Conservation (phyloP, 2,329 filamentous ascomycete genomes). For the Leptosphaerulina australis region DNA sequence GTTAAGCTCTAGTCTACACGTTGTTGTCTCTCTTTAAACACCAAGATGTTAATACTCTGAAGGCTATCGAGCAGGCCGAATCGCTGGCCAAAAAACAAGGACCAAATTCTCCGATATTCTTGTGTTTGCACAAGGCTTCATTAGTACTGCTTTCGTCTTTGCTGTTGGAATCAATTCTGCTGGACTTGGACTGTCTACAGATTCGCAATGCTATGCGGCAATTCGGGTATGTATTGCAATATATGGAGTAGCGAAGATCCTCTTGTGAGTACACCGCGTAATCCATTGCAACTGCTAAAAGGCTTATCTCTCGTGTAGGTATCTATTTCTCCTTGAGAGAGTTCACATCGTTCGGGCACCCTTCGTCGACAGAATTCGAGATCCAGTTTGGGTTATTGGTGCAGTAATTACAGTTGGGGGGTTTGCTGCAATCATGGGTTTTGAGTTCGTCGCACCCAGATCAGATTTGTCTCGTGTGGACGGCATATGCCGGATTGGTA, state of each 20-base stretch:
- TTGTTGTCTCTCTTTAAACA: background rate
- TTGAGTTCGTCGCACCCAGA: slow-evolving; percentile 34
- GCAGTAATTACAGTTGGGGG: slow-evolving; percentile 28
- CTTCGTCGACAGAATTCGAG: slow-evolving; percentile 34
- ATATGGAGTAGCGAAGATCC: slow-evolving; percentile 42
- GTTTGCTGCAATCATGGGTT: slow-evolving; percentile 29
- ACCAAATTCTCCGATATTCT: slow-evolving; percentile 24
- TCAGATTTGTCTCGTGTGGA: slow-evolving; percentile 33
- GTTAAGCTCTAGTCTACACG: background rate
- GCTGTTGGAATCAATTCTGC: slow-evolving; percentile 33
- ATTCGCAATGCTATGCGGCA: slow-evolving; percentile 37
- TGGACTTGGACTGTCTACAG: slow-evolving; percentile 36
- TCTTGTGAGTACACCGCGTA: slow-evolving; percentile 22
- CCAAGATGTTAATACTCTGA: background rate
- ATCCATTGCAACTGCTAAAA: background rate
- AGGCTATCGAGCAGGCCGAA: slow-evolving; percentile 31
- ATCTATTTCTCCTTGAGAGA: slow-evolving; percentile 50
- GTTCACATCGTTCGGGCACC: slow-evolving; percentile 44
- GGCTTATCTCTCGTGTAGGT: slow-evolving; percentile 23
- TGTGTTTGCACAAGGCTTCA: slow-evolving; percentile 27
- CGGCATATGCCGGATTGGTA: slow-evolving; percentile 45
- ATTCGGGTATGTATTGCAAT: slow-evolving; percentile 47
- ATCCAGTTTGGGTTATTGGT: slow-evolving; percentile 41
- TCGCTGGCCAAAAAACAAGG: slow-evolving; percentile 18
- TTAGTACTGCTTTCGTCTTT: slow-evolving; percentile 34